Evolutionary conservation across 441 rosid species (phyloP).

Genomic region (Melastoma candidum): DNA sequence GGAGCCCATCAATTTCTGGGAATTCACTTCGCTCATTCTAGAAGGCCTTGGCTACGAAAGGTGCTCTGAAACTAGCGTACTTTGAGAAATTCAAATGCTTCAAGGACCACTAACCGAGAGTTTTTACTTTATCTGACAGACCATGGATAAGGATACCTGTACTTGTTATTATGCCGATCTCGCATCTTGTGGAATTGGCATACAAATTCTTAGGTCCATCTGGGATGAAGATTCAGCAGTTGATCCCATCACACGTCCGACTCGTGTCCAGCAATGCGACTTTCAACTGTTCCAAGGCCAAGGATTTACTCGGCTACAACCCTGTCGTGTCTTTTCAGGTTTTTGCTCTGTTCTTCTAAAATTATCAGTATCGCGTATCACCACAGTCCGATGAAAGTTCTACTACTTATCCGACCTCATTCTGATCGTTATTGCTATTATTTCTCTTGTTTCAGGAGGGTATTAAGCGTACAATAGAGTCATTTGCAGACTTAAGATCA

Average conservation of each 20-base stretch:
- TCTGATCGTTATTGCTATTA: not conserved
- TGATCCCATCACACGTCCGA: conserved; percentile 86
- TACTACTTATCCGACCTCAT: not conserved
- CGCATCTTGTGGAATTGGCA: conserved; percentile 55
- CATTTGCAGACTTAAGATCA: conserved; percentile 56
- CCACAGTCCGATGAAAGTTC: too few relatives aligned
- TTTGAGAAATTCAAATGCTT: not conserved
- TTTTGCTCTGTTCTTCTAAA: conserved; percentile 4
- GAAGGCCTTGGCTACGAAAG: conserved; percentile 94
- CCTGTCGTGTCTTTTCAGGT: conserved; percentile 83
- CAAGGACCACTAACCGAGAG: conserved; percentile 1
- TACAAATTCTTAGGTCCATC: conserved; percentile 62
- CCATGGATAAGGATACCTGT: conserved; percentile 83
- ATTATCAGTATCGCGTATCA: not conserved
- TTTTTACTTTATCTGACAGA: conserved; percentile 40
- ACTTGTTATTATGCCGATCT: conserved; percentile 68
- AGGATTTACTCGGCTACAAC: conserved; percentile 60
- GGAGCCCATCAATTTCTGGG: conserved; percentile 94
- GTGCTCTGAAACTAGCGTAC: conserved; percentile 15
- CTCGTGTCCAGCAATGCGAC: conserved; percentile 75
- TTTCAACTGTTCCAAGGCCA: conserved; percentile 72
- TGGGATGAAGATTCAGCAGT: conserved; percentile 87
- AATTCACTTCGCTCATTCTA: conserved; percentile 54
- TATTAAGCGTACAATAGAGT: conserved; percentile 57
- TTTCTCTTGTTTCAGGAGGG: conserved; percentile 48